These are phyloP conservation scores for Domatiomyces globalis DNA, from an alignment of 2,329 filamentous ascomycete species.

Conservation along the genomic window DNA sequence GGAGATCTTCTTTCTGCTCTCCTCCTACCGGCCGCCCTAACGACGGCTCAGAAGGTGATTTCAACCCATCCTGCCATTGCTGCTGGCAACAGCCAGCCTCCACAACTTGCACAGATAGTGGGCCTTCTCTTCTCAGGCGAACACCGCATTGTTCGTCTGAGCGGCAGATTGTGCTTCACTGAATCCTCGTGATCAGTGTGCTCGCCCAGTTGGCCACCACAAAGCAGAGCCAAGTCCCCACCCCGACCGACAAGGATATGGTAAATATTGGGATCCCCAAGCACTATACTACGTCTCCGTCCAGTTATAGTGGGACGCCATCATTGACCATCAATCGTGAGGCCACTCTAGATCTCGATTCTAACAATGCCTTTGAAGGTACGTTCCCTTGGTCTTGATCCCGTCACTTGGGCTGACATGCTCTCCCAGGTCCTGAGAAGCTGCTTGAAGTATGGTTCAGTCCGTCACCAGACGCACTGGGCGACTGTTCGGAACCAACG, in stretches of 20 bases:
- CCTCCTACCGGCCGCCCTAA: constrained; percentile 84
- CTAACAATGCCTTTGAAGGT: constrained; percentile 92
- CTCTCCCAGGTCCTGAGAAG: constrained; percentile 69
- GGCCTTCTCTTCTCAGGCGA: constrained; percentile 95
- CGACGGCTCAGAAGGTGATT: constrained; percentile 54
- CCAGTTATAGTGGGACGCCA: constrained; percentile 61
- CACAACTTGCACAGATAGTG: constrained; percentile 51
- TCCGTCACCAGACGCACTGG: constrained; percentile 58
- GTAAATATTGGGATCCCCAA: constrained; percentile 66
- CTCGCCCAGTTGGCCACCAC: neutral
- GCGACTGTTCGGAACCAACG: constrained; percentile 52
- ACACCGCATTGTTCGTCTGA: constrained; percentile 92
- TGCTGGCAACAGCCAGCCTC: constrained; percentile 82
- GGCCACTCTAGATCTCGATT: constrained; percentile 83
- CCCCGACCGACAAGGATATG: constrained; percentile 48
- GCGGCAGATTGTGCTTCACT: constrained; percentile 91
- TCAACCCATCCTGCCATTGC: constrained; percentile 33
- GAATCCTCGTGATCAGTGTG: constrained; percentile 31
- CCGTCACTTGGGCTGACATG: neutral
- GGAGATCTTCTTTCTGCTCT: constrained; percentile 68
- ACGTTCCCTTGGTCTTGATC: constrained; percentile 14
- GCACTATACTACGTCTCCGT: constrained; percentile 70
- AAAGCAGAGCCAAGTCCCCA: neutral
- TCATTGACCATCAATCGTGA: constrained; percentile 95
- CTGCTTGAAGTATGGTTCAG: constrained; percentile 97